Percentiles rank a stretch among this genome's conserved stretches.
phyloP scores from a whole-genome alignment of 2,329 filamentous ascomycete genomes.

The Oidium heveae region DNA sequence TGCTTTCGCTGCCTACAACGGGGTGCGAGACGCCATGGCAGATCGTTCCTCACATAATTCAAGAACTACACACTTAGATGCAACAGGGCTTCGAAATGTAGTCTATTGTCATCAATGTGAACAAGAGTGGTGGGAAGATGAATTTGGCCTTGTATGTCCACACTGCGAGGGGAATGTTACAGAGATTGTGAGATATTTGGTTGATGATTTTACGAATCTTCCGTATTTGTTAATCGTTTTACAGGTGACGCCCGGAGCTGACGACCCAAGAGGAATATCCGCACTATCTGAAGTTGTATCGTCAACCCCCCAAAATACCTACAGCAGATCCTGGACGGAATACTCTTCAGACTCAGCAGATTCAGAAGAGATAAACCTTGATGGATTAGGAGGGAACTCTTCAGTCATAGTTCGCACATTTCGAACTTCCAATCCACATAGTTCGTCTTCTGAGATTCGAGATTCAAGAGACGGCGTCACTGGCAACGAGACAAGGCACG shows the following conservation, averaged over 20 bases:
- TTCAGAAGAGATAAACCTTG: conserved; percentile 23
- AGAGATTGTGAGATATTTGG: conserved; percentile 45
- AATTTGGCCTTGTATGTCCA: conserved; percentile 47
- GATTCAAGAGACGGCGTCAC: background rate
- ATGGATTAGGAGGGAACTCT: conserved; percentile 9
- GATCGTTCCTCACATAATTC: conserved; percentile 5
- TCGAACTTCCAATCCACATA: conserved; percentile 3
- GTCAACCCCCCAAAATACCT: conserved; percentile 4
- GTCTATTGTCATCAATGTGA: conserved; percentile 69
- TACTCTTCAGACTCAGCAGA: conserved; percentile 32
- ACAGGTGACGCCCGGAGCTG: conserved; percentile 24
- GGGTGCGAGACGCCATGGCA: conserved; percentile 19
- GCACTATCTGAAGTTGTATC: background rate
- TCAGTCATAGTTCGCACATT: conserved; percentile 11
- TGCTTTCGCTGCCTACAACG: conserved; percentile 28
- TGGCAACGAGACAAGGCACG: conserved; percentile 7
- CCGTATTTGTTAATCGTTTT: conserved; percentile 11
- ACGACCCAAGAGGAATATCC: conserved; percentile 31
- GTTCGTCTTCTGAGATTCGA: background rate
- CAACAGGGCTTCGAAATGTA: conserved; percentile 33
- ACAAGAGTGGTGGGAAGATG: conserved; percentile 56
- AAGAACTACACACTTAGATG: conserved; percentile 21
- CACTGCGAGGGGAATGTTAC: conserved; percentile 54
- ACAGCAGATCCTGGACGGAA: conserved; percentile 14
- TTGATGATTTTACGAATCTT: background rate